These are phyloP conservation scores for Cryptococcus jaspeensis DNA, from an alignment of 1,284 basidiomycete species.

Conservation along the genomic window DNA sequence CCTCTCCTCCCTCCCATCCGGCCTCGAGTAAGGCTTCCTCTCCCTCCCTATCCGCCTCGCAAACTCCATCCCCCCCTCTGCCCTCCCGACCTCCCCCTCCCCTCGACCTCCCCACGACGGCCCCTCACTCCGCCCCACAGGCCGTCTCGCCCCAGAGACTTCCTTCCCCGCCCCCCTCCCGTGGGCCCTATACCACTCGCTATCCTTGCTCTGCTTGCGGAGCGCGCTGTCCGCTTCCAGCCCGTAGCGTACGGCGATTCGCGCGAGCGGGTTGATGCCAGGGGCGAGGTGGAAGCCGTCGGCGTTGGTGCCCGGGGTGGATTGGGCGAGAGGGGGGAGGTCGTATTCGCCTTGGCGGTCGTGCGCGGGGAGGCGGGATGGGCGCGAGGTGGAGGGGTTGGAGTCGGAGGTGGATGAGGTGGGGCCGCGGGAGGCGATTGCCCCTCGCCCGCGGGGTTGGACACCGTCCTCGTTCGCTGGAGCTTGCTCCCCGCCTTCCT, in stretches of 20 bases:
- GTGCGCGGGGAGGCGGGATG: no score
- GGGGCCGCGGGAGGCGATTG: slow-evolving; percentile 17
- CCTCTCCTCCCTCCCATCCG: slow-evolving; percentile 1
- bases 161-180: slow-evolving; percentile 44
- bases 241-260: slow-evolving; percentile 41
- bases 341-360: slow-evolving; percentile 6
- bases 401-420: not conserved
- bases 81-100: slow-evolving; percentile 4
- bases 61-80: slow-evolving; percentile 35
- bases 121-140: not conserved
- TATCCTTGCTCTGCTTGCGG: slow-evolving; percentile 30
- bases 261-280: slow-evolving; percentile 40
- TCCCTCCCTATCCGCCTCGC: slow-evolving; percentile 34
- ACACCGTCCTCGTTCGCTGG: no score
- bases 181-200: slow-evolving; percentile 42
- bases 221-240: slow-evolving; percentile 28
- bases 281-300: slow-evolving; percentile 20
- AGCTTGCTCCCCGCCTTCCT: slow-evolving; percentile 2
- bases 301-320: not conserved
- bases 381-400: not conserved
- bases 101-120: slow-evolving; percentile 3
- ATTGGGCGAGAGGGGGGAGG: slow-evolving; percentile 7
- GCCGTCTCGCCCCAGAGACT: slow-evolving; percentile 14
- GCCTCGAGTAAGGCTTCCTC: slow-evolving; percentile 24
- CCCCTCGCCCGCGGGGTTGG: slow-evolving; percentile 28